Evolutionary conservation across 2,329 filamentous ascomycete species (phyloP).

Genomic region (Knufia fluminis): DNA sequence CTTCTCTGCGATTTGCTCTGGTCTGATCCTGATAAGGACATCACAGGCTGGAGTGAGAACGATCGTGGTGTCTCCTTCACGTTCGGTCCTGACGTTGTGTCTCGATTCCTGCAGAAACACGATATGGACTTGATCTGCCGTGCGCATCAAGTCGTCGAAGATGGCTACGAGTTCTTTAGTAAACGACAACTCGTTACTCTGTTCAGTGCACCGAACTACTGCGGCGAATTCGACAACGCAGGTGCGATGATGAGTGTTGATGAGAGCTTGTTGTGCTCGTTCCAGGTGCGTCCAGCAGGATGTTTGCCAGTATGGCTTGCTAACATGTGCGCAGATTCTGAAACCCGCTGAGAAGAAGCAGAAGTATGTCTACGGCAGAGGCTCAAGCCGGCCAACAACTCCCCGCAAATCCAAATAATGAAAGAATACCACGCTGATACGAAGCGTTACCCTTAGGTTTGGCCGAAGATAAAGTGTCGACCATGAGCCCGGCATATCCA

Average conservation of each 20-base stretch:
- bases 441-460: conserved; percentile 77
- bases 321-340: conserved; percentile 59
- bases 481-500: background rate
- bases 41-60: conserved; percentile 98
- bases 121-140: conserved; percentile 99
- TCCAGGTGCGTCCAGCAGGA: conserved; percentile 60
- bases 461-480: conserved; percentile 66
- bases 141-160: conserved; percentile 96
- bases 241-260: conserved; percentile 99
- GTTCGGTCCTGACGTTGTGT: conserved; percentile 94
- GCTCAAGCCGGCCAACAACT: conserved; percentile 60
- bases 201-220: conserved; percentile 98
- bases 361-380: conserved; percentile 87
- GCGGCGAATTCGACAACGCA: conserved; percentile 97
- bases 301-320: background rate
- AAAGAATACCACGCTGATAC: conserved; percentile 42
- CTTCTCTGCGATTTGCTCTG: conserved; percentile 94
- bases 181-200: conserved; percentile 95
- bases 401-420: conserved; percentile 63
- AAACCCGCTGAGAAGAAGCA: conserved; percentile 99
- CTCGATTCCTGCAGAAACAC: conserved; percentile 94
- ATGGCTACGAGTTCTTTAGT: conserved; percentile 99
- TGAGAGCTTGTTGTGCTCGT: conserved; percentile 95
- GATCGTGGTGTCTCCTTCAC: conserved; percentile 98
- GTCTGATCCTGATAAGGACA: conserved; percentile 99